phyloP scores from a whole-genome alignment of 2,329 filamentous ascomycete genomes.

The Thelonectria olida region DNA sequence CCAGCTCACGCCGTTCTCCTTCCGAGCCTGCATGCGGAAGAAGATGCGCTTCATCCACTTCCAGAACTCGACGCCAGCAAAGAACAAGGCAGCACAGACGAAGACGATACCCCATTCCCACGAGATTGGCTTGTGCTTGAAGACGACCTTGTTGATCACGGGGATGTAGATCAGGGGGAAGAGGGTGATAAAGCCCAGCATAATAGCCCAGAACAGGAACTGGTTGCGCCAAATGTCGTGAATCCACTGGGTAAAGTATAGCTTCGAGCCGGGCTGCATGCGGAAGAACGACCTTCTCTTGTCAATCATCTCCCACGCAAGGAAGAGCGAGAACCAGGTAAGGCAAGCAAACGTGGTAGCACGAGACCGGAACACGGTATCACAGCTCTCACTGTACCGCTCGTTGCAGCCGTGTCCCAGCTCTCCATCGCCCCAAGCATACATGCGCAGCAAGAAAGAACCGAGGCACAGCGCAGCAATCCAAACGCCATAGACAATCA shows the following conservation, averaged over 20 bases:
- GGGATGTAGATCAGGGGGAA: slow-evolving; percentile 67
- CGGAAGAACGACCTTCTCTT: slow-evolving; percentile 78
- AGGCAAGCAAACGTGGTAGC: slow-evolving; percentile 78
- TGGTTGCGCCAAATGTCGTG: slow-evolving; percentile 75
- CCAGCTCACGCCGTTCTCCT: slow-evolving; percentile 41
- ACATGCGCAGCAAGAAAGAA: slow-evolving; percentile 72
- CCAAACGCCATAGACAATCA: slow-evolving; percentile 74
- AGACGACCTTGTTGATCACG: slow-evolving; percentile 65
- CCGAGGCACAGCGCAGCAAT: slow-evolving; percentile 71
- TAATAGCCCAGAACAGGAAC: slow-evolving; percentile 74
- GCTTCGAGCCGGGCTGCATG: slow-evolving; percentile 71
- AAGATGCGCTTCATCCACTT: slow-evolving; percentile 65
- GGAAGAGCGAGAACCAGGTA: slow-evolving; percentile 80
- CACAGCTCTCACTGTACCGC: slow-evolving; percentile 61
- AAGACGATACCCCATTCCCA: slow-evolving; percentile 74
- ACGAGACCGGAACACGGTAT: slow-evolving; percentile 74
- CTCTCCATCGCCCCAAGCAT: slow-evolving; percentile 68
- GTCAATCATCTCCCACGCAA: slow-evolving; percentile 82
- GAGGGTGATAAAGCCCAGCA: slow-evolving; percentile 57
- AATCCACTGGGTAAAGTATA: slow-evolving; percentile 73
- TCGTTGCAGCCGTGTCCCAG: slow-evolving; percentile 71
- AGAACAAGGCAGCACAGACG: slow-evolving; percentile 62
- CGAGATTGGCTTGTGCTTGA: slow-evolving; percentile 67
- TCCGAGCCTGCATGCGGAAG: slow-evolving; percentile 41
- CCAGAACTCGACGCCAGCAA: slow-evolving; percentile 66